Base-by-base conservation (phyloP, 352 stramenopile genomes). In the Pythium aquatile region DNA sequence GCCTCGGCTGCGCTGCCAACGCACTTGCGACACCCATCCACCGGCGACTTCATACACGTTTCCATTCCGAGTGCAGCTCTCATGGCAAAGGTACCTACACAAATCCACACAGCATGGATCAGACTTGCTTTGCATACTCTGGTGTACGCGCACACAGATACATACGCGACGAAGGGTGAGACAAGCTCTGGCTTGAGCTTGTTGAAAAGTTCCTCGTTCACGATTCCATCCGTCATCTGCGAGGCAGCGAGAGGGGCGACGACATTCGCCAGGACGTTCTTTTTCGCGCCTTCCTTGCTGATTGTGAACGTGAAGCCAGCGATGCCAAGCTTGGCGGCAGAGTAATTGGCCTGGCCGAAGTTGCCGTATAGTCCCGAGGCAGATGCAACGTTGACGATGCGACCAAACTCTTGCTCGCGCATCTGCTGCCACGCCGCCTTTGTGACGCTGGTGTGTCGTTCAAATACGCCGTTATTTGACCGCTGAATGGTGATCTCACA, bases 281-380 rank as follows among this genome's bases (percentile, higher is more conserved):
- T 83, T 58, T 84, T 79, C 7, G 60, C 69, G 29, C 88, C 88
- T 75, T 97, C 89, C 52, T 93, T 83, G 61, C 85, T 90, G 16
- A 97, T 66, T 14, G 96, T 91, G 66, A 96, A 92, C 26, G 90
- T 97, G 49, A 98, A 78, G 0, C 93, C 94, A 17, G 97, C 94
- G 51, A 98, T 92, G 16, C 91, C 94, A 29, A 98, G 69, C 69
- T 98, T 98, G 49, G 83, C 82, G 4, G 84, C 81, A 40, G 81
- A 81, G 68, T 97, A 97, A 70, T 97, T 97, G 47, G 88, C 83
- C 61, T 97, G 89, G 5, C 89, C 89, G 37, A 97, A 96, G 66
- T 96, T 96, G 40, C 89, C 89, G 65, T 96, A 96, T 26, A 97
- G 65, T 11, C 89, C 89, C 4, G 89, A 91, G 3, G 82, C 85